Evolutionary conservation across 352 stramenopile genomes (phyloP), one percentile per base, ranked within the genome.

Genomic region (Phytophthora citrophthora): DNA sequence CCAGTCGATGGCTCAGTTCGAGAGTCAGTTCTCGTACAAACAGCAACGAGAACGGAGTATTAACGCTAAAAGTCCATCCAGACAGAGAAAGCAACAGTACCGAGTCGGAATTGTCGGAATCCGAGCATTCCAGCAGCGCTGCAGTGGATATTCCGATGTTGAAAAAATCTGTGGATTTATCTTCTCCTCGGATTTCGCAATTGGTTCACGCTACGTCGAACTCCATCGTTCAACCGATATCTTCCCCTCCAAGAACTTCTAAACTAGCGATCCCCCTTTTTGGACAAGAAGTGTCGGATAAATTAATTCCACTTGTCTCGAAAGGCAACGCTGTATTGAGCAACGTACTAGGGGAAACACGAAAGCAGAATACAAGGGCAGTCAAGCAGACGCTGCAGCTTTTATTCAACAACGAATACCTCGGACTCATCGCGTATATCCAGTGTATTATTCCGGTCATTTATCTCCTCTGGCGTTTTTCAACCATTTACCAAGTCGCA

Each of bases 341-440:
- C 1, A 49, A 46, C 10, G 16, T 72, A 5, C 11, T 72, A 24
- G 20, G 63, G 8, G 64, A 68, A 23, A 60, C 57, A n/a, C 46
- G 51, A 18, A 68, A 64, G 26, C 65, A 76, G 39, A 76, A 76
- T 31, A 72, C 71, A 0, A 39, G 34, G 36, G 58, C 64, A 0
- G 56, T 80, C 5, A 64, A 77, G 12, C 64, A 80, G 26, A 74
- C 64, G 3, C 68, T 76, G 12, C 69, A 74, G 38, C 29, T 81
- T 23, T 63, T 81, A 12, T 81, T 81, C 52, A 65, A 70, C 18
- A 78, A 70, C 51, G 73, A 81, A 16, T 79, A 81, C 40, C 34
- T 81, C 11, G 65, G 51, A 16, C 56, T 78, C 2, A 64, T 70
- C 2, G 58, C 61, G 44, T 79, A 77, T 23, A 65, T 63, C 2